Evolutionary conservation across 805 yeast genomes (phyloP).

Genomic region (Teunomyces lycoperdinae): DNA sequence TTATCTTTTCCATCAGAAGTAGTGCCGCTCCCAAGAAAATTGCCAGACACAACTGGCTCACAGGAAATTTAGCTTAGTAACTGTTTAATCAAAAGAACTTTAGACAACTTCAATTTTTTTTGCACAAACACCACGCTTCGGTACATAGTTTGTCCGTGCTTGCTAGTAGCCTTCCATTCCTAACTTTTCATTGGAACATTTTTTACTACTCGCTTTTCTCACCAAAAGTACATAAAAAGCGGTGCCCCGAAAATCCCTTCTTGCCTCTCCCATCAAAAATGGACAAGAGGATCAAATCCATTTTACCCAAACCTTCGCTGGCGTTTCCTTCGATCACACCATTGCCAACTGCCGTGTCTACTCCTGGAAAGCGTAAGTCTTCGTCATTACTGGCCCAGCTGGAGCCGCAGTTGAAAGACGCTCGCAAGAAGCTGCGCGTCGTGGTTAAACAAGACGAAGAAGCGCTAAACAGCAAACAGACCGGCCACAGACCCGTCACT

Average conservation of each 20-base stretch:
- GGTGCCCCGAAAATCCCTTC: slow-evolving; percentile 10
- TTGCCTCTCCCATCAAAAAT: slow-evolving; percentile 8
- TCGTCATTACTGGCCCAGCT: slow-evolving; percentile 1
- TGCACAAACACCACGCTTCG: too few species aligned
- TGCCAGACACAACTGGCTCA: slow-evolving; percentile 1
- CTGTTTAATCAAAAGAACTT: too few species aligned
- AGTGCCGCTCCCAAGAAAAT: background rate
- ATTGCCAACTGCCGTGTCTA: background rate
- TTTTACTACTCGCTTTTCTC: too few species aligned
- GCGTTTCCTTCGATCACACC: background rate
- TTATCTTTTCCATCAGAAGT: slow-evolving; percentile 31
- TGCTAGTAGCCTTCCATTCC: too few species aligned
- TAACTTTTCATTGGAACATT: too few species aligned
- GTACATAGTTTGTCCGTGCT: too few species aligned
- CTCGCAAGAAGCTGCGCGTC: slow-evolving; percentile 3
- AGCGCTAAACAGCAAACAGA: slow-evolving; percentile 19
- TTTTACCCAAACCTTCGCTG: slow-evolving; percentile 31
- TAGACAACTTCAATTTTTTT: too few species aligned
- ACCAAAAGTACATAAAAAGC: background rate
- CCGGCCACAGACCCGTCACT: slow-evolving; percentile 78
- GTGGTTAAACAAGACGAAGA: slow-evolving; percentile 1
- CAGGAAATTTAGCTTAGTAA: background rate
- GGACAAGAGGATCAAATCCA: slow-evolving; percentile 42
- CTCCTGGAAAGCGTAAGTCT: background rate
- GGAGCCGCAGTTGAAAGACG: slow-evolving; percentile 4